Conservation (phyloP, 2,329 filamentous ascomycete species). For the Fusarium secorum region DNA sequence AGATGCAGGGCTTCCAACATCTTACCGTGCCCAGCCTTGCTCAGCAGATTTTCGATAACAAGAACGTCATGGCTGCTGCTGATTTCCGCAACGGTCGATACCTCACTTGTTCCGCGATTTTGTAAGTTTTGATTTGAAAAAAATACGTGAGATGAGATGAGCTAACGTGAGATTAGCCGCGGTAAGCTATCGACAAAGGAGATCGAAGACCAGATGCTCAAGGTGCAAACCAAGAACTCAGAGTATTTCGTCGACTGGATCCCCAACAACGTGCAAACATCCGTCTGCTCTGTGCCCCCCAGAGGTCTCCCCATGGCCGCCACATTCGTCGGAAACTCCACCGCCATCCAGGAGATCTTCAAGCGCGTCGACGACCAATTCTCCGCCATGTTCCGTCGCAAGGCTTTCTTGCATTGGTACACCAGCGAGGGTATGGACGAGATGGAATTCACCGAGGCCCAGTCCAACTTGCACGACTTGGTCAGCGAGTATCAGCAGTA, state of each 20-base stretch:
- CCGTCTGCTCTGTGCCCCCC: constrained; percentile 97
- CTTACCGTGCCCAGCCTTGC: constrained; percentile 97
- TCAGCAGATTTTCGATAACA: constrained; percentile 99
- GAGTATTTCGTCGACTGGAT: constrained; percentile 99
- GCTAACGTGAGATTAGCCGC: constrained; percentile 64
- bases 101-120: constrained; percentile 99
- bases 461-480: constrained; percentile 99
- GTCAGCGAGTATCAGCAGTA: constrained; percentile 99
- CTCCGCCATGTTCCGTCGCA: constrained; percentile 99
- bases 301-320: constrained; percentile 99
- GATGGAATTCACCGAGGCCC: constrained; percentile 99
- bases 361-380: constrained; percentile 99
- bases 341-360: constrained; percentile 99
- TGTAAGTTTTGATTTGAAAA: constrained; percentile 62
- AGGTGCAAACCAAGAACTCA: constrained; percentile 99
- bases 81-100: constrained; percentile 99
- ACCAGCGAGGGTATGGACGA: constrained; percentile 99
- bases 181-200: constrained; percentile 99
- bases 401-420: constrained; percentile 99
- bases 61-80: constrained; percentile 99
- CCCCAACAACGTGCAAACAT: constrained; percentile 99
- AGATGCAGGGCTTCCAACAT: constrained; percentile 92
- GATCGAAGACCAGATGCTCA: constrained; percentile 99
- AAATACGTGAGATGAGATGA: background rate
- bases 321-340: constrained; percentile 99